These are phyloP conservation scores for Pseudocercospora musae DNA, from an alignment of 2,329 filamentous ascomycete species.

Conservation along the genomic window DNA sequence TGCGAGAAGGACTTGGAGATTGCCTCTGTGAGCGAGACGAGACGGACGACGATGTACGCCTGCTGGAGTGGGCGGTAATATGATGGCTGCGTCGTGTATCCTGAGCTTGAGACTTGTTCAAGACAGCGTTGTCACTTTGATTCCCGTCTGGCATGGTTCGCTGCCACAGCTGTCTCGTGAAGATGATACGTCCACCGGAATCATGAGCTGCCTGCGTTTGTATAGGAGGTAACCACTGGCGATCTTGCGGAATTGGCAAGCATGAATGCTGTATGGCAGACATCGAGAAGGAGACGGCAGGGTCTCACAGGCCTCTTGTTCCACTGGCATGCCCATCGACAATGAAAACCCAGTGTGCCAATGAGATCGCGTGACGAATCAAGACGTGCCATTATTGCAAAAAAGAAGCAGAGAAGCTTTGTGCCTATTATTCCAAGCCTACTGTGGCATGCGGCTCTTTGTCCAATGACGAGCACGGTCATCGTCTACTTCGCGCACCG, in stretches of 20 bases:
- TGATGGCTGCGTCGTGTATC: conserved; percentile 25
- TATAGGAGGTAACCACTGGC: conserved; percentile 17
- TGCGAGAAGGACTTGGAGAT: conserved; percentile 29
- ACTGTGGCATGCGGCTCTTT: conserved; percentile 34
- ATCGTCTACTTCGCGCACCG: conserved; percentile 23
- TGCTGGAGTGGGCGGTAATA: conserved; percentile 22
- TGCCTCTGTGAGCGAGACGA: conserved; percentile 31
- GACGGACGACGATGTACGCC: conserved; percentile 30
- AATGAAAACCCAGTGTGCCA: conserved; percentile 32
- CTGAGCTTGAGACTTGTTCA: conserved; percentile 33
- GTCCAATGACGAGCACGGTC: conserved; percentile 33
- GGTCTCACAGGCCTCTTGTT: conserved; percentile 32
- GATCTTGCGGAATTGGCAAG: conserved; percentile 14
- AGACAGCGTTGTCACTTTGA: conserved; percentile 29
- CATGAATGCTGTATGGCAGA: conserved; percentile 28
- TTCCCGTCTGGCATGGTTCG: conserved; percentile 35
- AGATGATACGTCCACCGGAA: conserved; percentile 33
- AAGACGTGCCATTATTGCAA: conserved; percentile 30
- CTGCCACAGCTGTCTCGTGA: conserved; percentile 39
- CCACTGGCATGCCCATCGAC: conserved; percentile 33
- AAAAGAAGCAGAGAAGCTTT: conserved; percentile 29
- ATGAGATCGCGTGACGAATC: conserved; percentile 31
- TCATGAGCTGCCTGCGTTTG: conserved; percentile 28
- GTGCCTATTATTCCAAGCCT: conserved; percentile 34
- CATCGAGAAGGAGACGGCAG: conserved; percentile 32